Evolutionary conservation across 306 rosid genomes (phyloP), one percentile per base, ranked within the genome.

Genomic region (Pueraria montana): DNA sequence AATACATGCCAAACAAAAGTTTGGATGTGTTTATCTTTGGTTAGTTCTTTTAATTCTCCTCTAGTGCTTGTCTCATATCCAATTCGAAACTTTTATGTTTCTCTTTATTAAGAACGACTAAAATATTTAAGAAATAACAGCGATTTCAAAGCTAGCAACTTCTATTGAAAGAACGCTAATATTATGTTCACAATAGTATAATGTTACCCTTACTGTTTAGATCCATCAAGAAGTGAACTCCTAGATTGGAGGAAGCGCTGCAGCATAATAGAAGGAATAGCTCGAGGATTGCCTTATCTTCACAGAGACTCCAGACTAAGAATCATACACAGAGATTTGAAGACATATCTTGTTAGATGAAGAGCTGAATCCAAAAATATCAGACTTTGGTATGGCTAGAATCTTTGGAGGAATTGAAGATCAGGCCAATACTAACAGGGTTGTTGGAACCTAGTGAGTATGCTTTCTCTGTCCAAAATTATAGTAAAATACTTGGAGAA

Each of bases 21-120:
- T 76, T 85, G 76, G 88, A 85, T 63, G 56, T 64, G 16, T 70
- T 55, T 50, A 5, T 85, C 4, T 85, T 81, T 55, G 85, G 88
- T 81, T 62, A 63, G 88, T 80, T 68, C 50, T 27, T 6, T 55
- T 13, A 0, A 27, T 27, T 26, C 58, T 0, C 6, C 1, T 23
- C 3, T 13, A 1, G 5, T 50, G 6, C 3, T 24, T 20, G n/a
- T 24, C 12, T 67, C 77, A 0, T 64, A 34, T 62, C 6, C 48
- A 75, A 13, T 3, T 77, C n/a, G 5, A 59, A 13, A 11, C 3
- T 11, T 49, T 36, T 14, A 34, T 34, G 11, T 3, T 13, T 72
- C 10, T 20, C 26, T 69, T 67, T 9, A 76, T 61, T 24, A n/a
- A n/a, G n/a, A n/a, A n/a, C n/a, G n/a, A n/a, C n/a, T n/a, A n/a